Evolutionary conservation across 805 yeast genomes (phyloP).

Genomic region (Yamadazyma tumulicola): DNA sequence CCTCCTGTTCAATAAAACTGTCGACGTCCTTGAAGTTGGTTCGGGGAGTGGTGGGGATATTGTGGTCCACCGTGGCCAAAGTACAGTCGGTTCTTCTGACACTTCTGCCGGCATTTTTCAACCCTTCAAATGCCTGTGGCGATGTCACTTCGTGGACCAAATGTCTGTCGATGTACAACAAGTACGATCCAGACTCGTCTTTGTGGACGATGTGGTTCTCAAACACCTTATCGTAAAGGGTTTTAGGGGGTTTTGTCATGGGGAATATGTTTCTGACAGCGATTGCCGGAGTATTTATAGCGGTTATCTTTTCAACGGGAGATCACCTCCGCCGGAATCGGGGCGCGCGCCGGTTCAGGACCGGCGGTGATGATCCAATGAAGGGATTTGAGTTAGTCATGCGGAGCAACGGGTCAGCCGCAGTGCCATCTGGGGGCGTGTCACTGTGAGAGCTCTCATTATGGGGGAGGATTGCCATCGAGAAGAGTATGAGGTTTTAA

Average conservation of each 20-base stretch:
- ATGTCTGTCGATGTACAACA: slow-evolving; percentile 93
- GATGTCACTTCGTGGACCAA: slow-evolving; percentile 98
- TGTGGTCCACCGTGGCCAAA: slow-evolving; percentile 93
- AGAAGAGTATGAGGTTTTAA: no score
- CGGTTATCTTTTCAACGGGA: no score
- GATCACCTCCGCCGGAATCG: no score
- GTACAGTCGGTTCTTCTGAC: slow-evolving; percentile 94
- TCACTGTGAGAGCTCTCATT: no score
- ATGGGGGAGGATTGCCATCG: no score
- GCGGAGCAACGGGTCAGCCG: no score
- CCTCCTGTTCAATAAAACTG: slow-evolving; percentile 83
- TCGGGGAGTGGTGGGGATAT: slow-evolving; percentile 94
- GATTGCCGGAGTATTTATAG: no score
- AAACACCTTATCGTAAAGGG: slow-evolving; percentile 94
- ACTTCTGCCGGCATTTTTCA: slow-evolving; percentile 77
- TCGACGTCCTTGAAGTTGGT: slow-evolving; percentile 66
- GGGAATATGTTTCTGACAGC: no score
- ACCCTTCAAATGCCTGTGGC: slow-evolving; percentile 98
- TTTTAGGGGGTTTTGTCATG: slow-evolving; percentile 45
- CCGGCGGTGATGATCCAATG: no score
- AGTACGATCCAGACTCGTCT: slow-evolving; percentile 82
- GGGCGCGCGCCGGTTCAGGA: no score
- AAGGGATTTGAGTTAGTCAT: no score
- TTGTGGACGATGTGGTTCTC: slow-evolving; percentile 90
- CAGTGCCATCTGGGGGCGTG: no score